Evolutionary conservation across 1,284 basidiomycete species (phyloP).

Genomic region (Fomitopsis betulina): DNA sequence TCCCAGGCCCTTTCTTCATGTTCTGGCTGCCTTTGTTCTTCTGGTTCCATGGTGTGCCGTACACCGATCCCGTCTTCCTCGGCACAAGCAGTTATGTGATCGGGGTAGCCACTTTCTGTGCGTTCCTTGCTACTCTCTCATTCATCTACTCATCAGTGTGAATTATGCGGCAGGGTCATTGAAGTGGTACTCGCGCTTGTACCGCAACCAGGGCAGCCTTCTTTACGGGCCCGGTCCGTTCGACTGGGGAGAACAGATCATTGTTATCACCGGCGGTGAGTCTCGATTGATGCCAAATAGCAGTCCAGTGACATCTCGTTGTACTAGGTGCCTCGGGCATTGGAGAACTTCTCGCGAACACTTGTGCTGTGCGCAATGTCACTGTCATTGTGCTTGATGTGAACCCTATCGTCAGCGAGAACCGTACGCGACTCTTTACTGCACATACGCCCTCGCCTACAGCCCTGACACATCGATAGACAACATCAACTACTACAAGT

Average conservation of each 20-base stretch:
- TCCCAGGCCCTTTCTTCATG: conserved; percentile 75
- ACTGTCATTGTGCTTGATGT: conserved; percentile 85
- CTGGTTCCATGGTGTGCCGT: conserved; percentile 59
- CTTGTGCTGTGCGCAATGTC: conserved; percentile 76
- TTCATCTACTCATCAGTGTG: not conserved
- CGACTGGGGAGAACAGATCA: conserved; percentile 83
- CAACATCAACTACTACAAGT: conserved; percentile 79
- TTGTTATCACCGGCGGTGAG: conserved; percentile 85
- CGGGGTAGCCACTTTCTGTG: conserved; percentile 60
- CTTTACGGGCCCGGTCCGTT: conserved; percentile 55
- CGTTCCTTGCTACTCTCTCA: conserved; percentile 25
- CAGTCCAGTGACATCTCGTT: not conserved
- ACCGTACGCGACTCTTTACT: conserved; percentile 45
- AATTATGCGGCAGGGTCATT: conserved; percentile 46
- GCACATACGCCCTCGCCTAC: too few species aligned
- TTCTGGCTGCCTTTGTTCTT: conserved; percentile 74
- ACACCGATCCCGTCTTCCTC: conserved; percentile 48
- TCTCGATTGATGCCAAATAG: not conserved
- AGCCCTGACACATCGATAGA: conserved; percentile 35
- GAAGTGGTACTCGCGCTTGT: conserved; percentile 65
- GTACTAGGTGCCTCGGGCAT: conserved; percentile 79
- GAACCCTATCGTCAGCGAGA: conserved; percentile 70
- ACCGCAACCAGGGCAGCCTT: conserved; percentile 67
- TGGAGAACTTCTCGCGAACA: conserved; percentile 81
- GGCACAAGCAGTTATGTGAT: conserved; percentile 49